Conservation (phyloP, 176 grass and related monocot species). For the Zoysia pacifica region DNA sequence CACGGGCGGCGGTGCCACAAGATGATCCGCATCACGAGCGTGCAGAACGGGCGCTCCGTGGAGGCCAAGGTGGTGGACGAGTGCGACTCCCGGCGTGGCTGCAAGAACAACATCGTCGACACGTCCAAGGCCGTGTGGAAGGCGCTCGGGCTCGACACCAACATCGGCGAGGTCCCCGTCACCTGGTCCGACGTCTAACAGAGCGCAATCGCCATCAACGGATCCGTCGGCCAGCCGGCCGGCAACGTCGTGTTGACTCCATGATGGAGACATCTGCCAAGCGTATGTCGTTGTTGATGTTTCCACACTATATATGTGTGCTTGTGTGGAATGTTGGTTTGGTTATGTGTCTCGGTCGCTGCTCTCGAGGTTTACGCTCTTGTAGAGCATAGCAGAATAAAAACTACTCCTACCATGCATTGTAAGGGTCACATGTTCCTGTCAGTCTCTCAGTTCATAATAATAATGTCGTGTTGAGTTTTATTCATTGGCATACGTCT, state of each 20-base stretch:
- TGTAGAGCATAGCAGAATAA: background rate
- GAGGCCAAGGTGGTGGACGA: slow-evolving; percentile 33
- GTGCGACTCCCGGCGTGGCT: slow-evolving; percentile 23
- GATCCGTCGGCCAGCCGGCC: too few relatives aligned
- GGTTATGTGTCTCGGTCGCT: background rate
- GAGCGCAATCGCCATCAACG: too few relatives aligned
- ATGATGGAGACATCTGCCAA: too few relatives aligned
- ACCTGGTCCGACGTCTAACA: slow-evolving; percentile 39
- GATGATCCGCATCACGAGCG: slow-evolving; percentile 32
- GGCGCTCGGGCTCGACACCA: slow-evolving; percentile 30
- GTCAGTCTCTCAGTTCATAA: background rate
- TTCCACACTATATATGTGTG: too few relatives aligned
- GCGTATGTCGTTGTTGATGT: too few relatives aligned
- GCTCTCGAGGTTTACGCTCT: background rate
- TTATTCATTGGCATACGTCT: background rate
- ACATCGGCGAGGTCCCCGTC: slow-evolving; percentile 12
- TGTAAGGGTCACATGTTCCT: background rate
- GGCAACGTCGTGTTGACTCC: too few relatives aligned
- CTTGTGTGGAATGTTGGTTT: too few relatives aligned
- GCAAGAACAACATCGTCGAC: slow-evolving; percentile 37
- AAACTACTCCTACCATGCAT: background rate
- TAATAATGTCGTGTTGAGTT: background rate
- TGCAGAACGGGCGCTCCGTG: background rate
- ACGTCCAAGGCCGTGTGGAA: slow-evolving; percentile 40
- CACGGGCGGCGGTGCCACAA: slow-evolving; percentile 20